Evolutionary conservation across 208 protist species (phyloP).

Genomic region (Acanthamoeba culbertsoni): DNA sequence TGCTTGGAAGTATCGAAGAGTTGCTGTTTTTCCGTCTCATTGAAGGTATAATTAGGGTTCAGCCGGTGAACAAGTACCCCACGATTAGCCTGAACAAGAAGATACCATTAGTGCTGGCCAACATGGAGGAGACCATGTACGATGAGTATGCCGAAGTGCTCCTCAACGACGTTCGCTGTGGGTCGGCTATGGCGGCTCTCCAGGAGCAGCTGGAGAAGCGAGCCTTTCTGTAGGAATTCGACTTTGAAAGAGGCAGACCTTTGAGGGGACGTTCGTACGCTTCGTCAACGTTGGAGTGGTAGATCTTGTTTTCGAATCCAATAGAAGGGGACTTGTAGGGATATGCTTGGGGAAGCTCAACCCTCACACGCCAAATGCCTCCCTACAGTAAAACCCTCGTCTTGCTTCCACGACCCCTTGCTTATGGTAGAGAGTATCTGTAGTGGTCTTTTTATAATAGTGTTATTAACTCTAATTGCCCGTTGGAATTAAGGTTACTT

Average conservation of each 20-base stretch:
- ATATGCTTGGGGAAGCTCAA: constrained; percentile 95
- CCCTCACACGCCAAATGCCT: constrained; percentile 95
- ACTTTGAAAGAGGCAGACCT: no score
- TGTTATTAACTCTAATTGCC: no score
- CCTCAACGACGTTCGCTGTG: constrained; percentile 38
- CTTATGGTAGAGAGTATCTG: no score
- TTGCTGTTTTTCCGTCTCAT: not conserved
- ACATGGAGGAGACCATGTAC: constrained; percentile 47
- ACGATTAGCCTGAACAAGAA: not conserved
- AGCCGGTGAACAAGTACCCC: constrained; percentile 19
- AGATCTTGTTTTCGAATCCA: constrained; percentile 97
- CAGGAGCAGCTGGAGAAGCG: not conserved
- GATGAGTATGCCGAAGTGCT: constrained; percentile 5
- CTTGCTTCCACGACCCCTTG: no score
- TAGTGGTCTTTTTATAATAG: no score
- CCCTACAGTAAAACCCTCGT: no score
- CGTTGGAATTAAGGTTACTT: no score
- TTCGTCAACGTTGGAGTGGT: constrained; percentile 98
- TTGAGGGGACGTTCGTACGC: no score
- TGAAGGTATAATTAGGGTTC: not conserved
- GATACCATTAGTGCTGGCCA: constrained; percentile 22
- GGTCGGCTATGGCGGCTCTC: not conserved
- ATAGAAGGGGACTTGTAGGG: constrained; percentile 98
- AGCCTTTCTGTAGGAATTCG: not conserved
- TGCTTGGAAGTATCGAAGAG: not conserved